Evolutionary conservation across 208 protist genomes (phyloP), one percentile per base, ranked within the genome.

Genomic region (Phytomonas sp.): DNA sequence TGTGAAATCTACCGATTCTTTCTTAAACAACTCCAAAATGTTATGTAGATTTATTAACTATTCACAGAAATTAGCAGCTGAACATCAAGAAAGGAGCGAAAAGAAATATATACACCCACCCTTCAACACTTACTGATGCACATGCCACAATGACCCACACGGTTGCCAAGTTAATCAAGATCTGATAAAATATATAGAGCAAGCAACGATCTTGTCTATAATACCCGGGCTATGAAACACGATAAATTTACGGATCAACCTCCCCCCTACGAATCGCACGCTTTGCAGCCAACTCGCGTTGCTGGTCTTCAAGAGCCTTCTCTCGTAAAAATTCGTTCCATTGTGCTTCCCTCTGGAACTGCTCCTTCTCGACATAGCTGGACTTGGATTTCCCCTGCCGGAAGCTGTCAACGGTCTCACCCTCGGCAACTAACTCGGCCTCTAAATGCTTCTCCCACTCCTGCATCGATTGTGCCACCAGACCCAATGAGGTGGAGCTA

Each of bases 261-360:
- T 88, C 85, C 7, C 83, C 85, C 30, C 84, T 81, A n/a, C 88
- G 78, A 56, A 85, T 78, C 6, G 85, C 68, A 15, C 86, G 80
- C 36, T 75, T 88, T 6, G 69, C 62, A n/a, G 78, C 73, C 32
- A 86, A 75, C 9, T 88, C 82, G 0, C 77, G 70, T 74, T 81
- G 77, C 40, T 81, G 68, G 56, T 77, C 77, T 62, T 91, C 77
- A 0, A 95, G 51, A 1, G 71, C 60, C 59, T 88, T 33, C 59
- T 95, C 84, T 29, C 80, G 82, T 53, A 66, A 60, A 68, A 86
- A 93, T 68, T 95, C 86, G n/a, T 86, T 75, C 85, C 80, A 89
- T 68, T 84, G 75, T 26, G 85, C 86, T 20, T 77, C 59, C 60
- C 82, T 61, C 17, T 84, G 77, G 66, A 95, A 95, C 9, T 53